phyloP scores from a whole-genome alignment of 2,329 filamentous ascomycete species.

The Alternaria angustiovoidea region DNA sequence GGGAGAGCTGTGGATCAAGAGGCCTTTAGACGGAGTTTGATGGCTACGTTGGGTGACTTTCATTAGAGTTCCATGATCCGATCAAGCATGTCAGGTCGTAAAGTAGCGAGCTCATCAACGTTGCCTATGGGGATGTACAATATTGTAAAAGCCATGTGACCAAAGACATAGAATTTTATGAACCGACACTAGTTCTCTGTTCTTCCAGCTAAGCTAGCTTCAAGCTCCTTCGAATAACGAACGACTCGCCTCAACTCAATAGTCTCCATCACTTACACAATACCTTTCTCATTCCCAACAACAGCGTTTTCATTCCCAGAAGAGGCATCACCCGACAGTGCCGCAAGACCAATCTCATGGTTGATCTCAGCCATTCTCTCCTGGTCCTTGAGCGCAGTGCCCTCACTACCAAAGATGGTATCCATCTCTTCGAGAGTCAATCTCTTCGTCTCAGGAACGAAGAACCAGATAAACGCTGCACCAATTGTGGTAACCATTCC shows the following conservation, averaged over 20 bases:
- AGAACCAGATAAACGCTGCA: constrained; percentile 62
- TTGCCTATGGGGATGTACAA: not conserved
- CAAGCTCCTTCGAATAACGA: not conserved
- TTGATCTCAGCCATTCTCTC: constrained; percentile 78
- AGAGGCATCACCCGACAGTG: constrained; percentile 21
- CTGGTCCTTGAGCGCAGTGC: constrained; percentile 70
- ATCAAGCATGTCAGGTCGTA: not conserved
- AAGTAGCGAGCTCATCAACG: not conserved
- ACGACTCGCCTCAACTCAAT: not conserved
- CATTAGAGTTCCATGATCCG: not conserved
- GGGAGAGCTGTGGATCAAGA: constrained; percentile 39
- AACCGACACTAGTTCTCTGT: not conserved
- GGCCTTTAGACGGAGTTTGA: constrained; percentile 22
- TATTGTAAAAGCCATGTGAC: not conserved
- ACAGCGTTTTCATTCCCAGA: constrained; percentile 14
- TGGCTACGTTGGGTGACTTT: constrained; percentile 4
- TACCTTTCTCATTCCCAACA: constrained; percentile 25
- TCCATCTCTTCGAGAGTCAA: constrained; percentile 67
- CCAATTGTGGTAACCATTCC: constrained; percentile 70
- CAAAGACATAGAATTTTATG: not conserved
- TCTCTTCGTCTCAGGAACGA: constrained; percentile 64
- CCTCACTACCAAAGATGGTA: constrained; percentile 71
- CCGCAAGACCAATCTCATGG: constrained; percentile 70
- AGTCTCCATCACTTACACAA: not conserved
- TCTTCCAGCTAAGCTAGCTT: not conserved